Conservation (phyloP, 1,284 basidiomycete species). For the Moniliella sp. region DNA sequence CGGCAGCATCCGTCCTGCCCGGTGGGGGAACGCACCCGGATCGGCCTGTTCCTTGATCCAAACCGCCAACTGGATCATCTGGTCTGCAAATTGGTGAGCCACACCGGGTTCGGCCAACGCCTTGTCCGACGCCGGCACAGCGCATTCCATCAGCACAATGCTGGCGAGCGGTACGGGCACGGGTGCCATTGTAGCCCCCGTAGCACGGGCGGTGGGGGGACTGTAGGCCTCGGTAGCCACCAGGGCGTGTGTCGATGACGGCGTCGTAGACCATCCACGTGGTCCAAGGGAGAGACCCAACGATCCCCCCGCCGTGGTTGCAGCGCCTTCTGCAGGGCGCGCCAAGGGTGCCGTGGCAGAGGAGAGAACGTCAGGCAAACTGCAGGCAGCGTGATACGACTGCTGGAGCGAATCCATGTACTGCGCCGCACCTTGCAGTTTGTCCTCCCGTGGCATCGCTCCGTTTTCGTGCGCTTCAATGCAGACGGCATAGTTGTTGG, state of each 20-base stretch:
- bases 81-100: conserved; percentile 7
- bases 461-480: conserved; percentile 63
- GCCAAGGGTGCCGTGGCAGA: neutral
- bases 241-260: too few species aligned
- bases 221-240: conserved; percentile 2
- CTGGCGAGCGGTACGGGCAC: conserved; percentile 5
- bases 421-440: conserved; percentile 40
- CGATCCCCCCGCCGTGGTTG: neutral
- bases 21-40: neutral
- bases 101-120: conserved; percentile 25
- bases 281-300: conserved; percentile 12
- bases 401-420: conserved; percentile 43
- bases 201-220: neutral
- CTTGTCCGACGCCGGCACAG: too few species aligned
- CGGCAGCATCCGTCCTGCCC: neutral
- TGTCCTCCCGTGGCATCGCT: conserved; percentile 43
- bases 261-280: conserved; percentile 19
- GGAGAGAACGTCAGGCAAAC: conserved; percentile 42
- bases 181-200: neutral
- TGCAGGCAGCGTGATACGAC: too few species aligned
- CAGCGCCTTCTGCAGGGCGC: neutral
- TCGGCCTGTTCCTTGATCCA: conserved; percentile 31
- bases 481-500: conserved; percentile 55
- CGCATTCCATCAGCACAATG: conserved; percentile 27
- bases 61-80: conserved; percentile 21